Conservation (phyloP, 148 eudicot species). For the Selenicereus undatus region DNA sequence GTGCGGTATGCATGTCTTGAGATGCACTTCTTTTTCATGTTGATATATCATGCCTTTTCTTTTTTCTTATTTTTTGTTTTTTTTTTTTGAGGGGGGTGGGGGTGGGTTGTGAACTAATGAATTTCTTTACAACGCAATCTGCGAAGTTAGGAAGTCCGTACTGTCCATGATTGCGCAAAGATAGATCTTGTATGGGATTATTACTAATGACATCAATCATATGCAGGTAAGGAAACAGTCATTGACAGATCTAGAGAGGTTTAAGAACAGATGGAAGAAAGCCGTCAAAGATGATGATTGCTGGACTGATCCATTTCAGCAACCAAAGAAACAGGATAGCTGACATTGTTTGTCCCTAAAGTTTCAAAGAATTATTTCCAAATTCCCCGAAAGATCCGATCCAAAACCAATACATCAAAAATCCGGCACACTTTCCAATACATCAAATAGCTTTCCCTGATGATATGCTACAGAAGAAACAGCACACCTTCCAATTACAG, state of each 20-base stretch:
- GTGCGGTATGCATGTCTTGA: conserved; percentile 36
- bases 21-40: neutral
- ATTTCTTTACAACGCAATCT: neutral
- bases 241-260: conserved; percentile 40
- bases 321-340: conserved; percentile 15
- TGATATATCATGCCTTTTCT: neutral
- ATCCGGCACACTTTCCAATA: too few species aligned
- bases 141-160: neutral
- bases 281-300: conserved; percentile 50
- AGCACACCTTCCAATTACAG: conserved; percentile 1
- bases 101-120: too few species aligned
- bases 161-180: neutral
- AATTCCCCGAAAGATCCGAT: neutral
- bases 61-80: too few species aligned
- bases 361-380: neutral
- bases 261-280: conserved; percentile 55
- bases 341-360: neutral
- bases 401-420: neutral
- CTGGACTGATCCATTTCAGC: conserved; percentile 55
- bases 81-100: too few species aligned
- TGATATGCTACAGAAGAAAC: conserved; percentile 9
- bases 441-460: neutral
- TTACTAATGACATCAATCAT: conserved; percentile 6
- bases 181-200: neutral
- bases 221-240: conserved; percentile 55